These are phyloP conservation scores for Aspergillus pseudonomiae DNA, from an alignment of 2,329 filamentous ascomycete species.

Conservation along the genomic window DNA sequence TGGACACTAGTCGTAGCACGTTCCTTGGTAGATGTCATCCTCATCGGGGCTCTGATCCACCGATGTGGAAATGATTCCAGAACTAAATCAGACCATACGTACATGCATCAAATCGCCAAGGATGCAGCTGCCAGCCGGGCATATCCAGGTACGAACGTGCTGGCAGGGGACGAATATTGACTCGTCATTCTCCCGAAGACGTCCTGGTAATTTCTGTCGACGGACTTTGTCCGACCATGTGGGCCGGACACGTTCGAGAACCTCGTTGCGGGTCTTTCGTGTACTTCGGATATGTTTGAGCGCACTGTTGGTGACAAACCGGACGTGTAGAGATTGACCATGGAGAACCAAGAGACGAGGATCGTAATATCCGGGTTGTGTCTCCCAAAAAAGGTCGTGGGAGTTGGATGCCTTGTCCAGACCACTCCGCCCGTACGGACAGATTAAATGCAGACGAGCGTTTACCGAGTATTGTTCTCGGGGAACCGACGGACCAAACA, in stretches of 20 bases:
- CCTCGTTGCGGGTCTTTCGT: slow-evolving; percentile 1
- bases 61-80: neutral
- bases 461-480: neutral
- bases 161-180: neutral
- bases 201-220: slow-evolving; percentile 7
- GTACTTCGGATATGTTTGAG: neutral
- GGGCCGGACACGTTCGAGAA: slow-evolving; percentile 13
- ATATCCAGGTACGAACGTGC: neutral
- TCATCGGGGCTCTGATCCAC: neutral
- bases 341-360: neutral
- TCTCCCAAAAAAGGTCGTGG: neutral
- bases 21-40: neutral
- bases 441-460: neutral
- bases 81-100: neutral
- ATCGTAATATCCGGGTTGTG: neutral
- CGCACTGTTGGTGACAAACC: too few relatives aligned
- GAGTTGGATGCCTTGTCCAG: neutral
- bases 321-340: too few relatives aligned
- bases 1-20: neutral
- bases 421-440: neutral
- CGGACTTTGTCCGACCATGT: slow-evolving; percentile 5
- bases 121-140: neutral
- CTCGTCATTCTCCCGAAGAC: neutral
- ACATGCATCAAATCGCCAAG: neutral
- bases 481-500: neutral